Base-by-base conservation (phyloP, 306 rosid species). In the Leucaena leucocephala region DNA sequence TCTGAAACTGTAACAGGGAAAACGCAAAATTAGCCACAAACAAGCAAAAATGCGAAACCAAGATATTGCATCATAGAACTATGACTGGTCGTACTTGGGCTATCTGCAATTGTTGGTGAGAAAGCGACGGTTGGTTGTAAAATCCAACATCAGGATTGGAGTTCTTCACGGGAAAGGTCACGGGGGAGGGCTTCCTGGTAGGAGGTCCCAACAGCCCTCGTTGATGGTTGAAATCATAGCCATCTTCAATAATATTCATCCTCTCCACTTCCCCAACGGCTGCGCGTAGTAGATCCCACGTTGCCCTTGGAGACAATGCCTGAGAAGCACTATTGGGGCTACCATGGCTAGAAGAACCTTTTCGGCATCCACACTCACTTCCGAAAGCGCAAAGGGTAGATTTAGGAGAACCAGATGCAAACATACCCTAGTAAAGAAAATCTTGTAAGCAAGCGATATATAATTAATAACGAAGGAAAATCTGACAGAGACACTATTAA, bases 201-300 rank as follows among this genome's bases (percentile, higher is more conserved):
- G 78, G 62, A 2, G 83, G 85, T 42, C 68, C 78, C 21, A 84
- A 45, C 5, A 57, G 13, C 12, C 82, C 88, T 77, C 81, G 69
- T 76, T 78, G 64, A 2, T 61, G 75, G 82, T 55, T 34, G 36
- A 77, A 76, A 12, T 48, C 75, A 58, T 44, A 43, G 27, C 9
- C 50, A 62, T 84, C 83, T 71, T 91, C 88, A 5, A 6, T 79
- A 62, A 86, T 67, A 1, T 82, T 86, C 91, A 89, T 87, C 87
- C 82, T 85, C 39, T 88, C 97, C 0, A 89, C 88, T 58, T 90
- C 89, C 35, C 88, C 94, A 22, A 93, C 97, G 8, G 92, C 94
- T 22, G 97, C 93, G 19, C 75, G 84, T 35, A 94, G 88, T 58
- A 94, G 88, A 86, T 94, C 92, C 86, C 81, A 88, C 3, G 91